Evolutionary conservation across 441 rosid genomes (phyloP), one percentile per base, ranked within the genome.

Genomic region (Gossypium davidsonii): DNA sequence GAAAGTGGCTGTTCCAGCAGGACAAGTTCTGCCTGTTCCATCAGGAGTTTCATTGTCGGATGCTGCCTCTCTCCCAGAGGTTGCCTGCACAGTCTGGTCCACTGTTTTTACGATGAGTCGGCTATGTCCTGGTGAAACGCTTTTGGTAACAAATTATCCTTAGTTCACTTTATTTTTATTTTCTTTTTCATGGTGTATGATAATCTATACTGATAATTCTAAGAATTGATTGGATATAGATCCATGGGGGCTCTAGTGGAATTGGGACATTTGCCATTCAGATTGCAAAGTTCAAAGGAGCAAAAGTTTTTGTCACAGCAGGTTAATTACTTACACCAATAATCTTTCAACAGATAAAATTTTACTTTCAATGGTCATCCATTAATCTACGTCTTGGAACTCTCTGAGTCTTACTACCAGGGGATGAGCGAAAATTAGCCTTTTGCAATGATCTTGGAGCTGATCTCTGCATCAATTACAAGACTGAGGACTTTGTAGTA

Each of bases 181-280:
- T 23, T 28, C 11, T 1, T 57, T 31, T 6, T n/a, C 25, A 37
- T 53, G 20, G 37, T 70, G 63, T 1, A 18, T 26, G 18, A 31
- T 31, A 18, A 53, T 39, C 53, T 17, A 20, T 71, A 37, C 21
- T 57, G 20, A 39, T 56, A 53, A 17, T 56, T 52, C 14, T 12
- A 53, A 31, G 55, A 20, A 39, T 21, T 42, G 56, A 44, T 9
- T 31, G 17, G 39, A 42, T 71, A 1, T 44, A 92, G 97, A 78
- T 94, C 82, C 97, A 94, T 74, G 97, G 97, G 39, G 97, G 97
- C 39, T 90, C 97, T 11, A 94, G 97, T 79, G 98, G 97, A 67
- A 87, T 94, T 49, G 97, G 97, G 65, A 89, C 97, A 46, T 94
- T 90, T 78, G 97, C 96, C 8, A 85, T 94, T 80, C 97, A 92